Base-by-base conservation (phyloP, 2,329 filamentous ascomycete genomes). In the Leptographium procerum region DNA sequence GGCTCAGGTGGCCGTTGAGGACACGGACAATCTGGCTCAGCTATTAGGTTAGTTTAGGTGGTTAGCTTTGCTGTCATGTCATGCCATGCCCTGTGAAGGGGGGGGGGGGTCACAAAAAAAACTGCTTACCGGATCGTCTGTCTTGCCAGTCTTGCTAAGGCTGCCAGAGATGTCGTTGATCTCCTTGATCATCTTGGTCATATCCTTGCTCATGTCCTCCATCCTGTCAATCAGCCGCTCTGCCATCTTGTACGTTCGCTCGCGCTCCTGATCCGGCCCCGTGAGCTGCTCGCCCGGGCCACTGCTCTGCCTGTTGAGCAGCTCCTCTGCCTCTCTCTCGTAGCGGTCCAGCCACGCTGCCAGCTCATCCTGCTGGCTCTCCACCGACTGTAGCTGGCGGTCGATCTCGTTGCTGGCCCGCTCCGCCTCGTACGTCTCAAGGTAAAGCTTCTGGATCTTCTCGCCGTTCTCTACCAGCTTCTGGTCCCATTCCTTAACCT, bases 181-280 rank as follows among this genome's bases (percentile, higher is more conserved):
- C 73, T 97, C 94, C 69, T 95, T 91, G 66, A 99, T 95, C 91
- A 99, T 97, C 74, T 90, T 92, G 53, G 84, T 85, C 62, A 99
- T 78, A 69, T 96, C 91, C 69, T 90, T 89, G 68, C 90, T 91
- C 84, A 97, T 95, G 66, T 95, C 91, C 59, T 95, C 91, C 63
- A 99, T 78, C 64, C 89, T 85, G 69, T 95, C 89, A 13, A 90
- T 90, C 63, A 96, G 80, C 72, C 90, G 94, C 78, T 99, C 94
- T 1, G 94, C 94, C 56, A 95, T 77, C 79, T 96, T 95, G 76
- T 97, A 96, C 64, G 92, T 97, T 70, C 88, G 83, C 78, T 99
- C 94, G 53, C 94, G 85, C 75, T 99, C 94, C 72, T 95, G 90
- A 69, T 99, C 95, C 4, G 92, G 91, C 9, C 92, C 94, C 60